These are phyloP conservation scores for Agarophyton chilense DNA, from an alignment of 23 red algal species.

Conservation along the genomic window DNA sequence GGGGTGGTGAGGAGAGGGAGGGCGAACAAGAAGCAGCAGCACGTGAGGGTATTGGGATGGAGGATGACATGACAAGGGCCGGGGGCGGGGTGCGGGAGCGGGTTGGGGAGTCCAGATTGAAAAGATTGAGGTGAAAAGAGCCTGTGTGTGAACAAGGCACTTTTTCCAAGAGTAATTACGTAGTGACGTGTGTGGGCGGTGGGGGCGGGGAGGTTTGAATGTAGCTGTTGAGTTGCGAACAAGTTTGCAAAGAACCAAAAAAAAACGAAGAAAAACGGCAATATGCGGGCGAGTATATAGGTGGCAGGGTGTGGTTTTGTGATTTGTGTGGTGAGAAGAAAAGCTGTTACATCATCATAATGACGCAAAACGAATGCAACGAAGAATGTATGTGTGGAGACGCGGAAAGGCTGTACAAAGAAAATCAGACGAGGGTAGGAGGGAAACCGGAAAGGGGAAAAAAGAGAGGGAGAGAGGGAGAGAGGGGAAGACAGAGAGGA, in stretches of 20 bases:
- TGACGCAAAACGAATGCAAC: not conserved
- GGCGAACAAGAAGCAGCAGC: not conserved
- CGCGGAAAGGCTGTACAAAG: not conserved
- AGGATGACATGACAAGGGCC: constrained; percentile 43
- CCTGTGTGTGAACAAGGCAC: not conserved
- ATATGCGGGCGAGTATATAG: not conserved
- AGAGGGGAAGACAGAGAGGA: not conserved
- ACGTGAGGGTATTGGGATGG: constrained; percentile 37
- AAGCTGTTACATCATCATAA: constrained; percentile 40
- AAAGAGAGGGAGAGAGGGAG: not conserved
- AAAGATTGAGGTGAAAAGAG: constrained; percentile 3
- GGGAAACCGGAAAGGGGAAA: not conserved
- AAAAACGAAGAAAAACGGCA: not conserved
- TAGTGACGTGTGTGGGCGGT: not conserved
- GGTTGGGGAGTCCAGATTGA: constrained; percentile 44
- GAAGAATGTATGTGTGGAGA: not conserved
- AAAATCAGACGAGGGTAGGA: not conserved
- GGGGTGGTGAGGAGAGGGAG: constrained; percentile 27
- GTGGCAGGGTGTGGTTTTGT: not conserved
- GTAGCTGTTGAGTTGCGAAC: not conserved
- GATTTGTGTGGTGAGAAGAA: constrained; percentile 34
- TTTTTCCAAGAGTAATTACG: not conserved
- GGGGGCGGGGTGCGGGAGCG: constrained; percentile 26
- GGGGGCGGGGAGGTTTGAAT: not conserved
- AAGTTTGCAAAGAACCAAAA: constrained; percentile 7